A percentile compares a stretch with the other conserved stretches of the same genome.
phyloP scores from a whole-genome alignment of 169 alveolate species.

The Plasmodium relictum region DNA sequence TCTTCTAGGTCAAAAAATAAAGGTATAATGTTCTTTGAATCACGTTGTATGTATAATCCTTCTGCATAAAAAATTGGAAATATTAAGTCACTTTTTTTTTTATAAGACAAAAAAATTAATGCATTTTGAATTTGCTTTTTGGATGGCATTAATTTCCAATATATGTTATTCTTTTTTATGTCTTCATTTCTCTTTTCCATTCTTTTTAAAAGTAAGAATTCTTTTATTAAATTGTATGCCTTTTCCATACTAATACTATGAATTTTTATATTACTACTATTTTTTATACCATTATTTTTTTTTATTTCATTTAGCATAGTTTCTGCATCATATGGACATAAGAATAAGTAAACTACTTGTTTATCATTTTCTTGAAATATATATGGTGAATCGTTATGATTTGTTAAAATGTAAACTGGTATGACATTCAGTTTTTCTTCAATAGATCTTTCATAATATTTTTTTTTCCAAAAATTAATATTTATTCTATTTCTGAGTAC shows the following conservation, averaged over 20 bases:
- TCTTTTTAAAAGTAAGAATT: constrained; percentile 42
- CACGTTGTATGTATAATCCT: constrained; percentile 31
- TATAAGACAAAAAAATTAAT: constrained; percentile 31
- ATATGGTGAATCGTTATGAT: constrained; percentile 65
- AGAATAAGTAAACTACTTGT: constrained; percentile 61
- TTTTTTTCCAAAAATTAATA: constrained; percentile 60
- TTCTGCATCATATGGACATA: constrained; percentile 76
- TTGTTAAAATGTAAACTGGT: constrained; percentile 67
- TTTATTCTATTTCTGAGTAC: constrained; percentile 16
- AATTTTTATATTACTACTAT: constrained; percentile 44
- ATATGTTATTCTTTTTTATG: constrained; percentile 34
- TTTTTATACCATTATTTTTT: constrained; percentile 56
- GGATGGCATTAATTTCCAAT: constrained; percentile 68
- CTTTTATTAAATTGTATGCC: constrained; percentile 61
- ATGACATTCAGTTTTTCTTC: constrained; percentile 45
- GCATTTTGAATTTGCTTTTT: constrained; percentile 64
- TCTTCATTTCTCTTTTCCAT: constrained; percentile 25
- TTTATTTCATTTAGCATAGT: constrained; percentile 47
- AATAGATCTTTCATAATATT: constrained; percentile 65
- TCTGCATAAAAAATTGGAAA: constrained; percentile 70
- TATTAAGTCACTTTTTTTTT: constrained; percentile 46
- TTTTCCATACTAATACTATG: constrained; percentile 50
- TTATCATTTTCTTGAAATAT: constrained; percentile 68
- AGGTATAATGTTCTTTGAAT: constrained; percentile 33
- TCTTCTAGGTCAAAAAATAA: constrained; percentile 70